Evolutionary conservation across 1,139 yeast species (phyloP), one percentile per base, ranked within the genome.

Genomic region (Lodderomyces parapsilosis): DNA sequence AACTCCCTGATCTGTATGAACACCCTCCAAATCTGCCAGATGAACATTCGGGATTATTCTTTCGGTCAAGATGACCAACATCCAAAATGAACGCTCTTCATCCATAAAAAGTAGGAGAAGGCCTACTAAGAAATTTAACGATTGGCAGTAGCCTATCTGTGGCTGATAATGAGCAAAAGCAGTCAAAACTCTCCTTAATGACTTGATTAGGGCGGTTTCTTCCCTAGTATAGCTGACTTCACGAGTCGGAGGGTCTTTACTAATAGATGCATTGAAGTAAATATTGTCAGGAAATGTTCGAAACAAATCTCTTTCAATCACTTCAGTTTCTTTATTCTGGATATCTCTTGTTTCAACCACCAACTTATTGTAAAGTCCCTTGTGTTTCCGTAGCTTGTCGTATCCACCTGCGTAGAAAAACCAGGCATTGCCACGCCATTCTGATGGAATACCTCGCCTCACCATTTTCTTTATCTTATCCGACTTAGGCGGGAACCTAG

Each of bases 381-480:
- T 69, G 57, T 88, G 80, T 37, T 80, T 80, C 51, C 80, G 81
- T 45, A 88, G 63, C 50, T 76, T 78, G 45, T 89, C 96, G 48
- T 81, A 76, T 1, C 97, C 98, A n/a, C 84, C 83, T n/a, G 96
- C 96, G 62, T 88, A 91, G 68, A 81, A 85, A 71, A 93, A 93
- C 99, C 99, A 93, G 1, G 97, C 97, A 52, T 80, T 81, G 0
- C 98, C 99, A 53, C 99, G 71, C 96, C 97, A 91, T 59, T 89
- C 96, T 0, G 96, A 91, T 0, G 99, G 98, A 8, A 93, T 84
- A 6, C 99, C 99, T 59, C 87, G 85, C 45, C 98, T 76, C 11
- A 93, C 79, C 58, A 88, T 82, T 49, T 95, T 78, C 58, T 86
- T 86, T 49, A 90, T 74, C 54, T 87, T 90, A 48, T 86, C 95